phyloP scores from a whole-genome alignment of 1,284 basidiomycete species.

The Pseudozyma tsukubaensis region DNA sequence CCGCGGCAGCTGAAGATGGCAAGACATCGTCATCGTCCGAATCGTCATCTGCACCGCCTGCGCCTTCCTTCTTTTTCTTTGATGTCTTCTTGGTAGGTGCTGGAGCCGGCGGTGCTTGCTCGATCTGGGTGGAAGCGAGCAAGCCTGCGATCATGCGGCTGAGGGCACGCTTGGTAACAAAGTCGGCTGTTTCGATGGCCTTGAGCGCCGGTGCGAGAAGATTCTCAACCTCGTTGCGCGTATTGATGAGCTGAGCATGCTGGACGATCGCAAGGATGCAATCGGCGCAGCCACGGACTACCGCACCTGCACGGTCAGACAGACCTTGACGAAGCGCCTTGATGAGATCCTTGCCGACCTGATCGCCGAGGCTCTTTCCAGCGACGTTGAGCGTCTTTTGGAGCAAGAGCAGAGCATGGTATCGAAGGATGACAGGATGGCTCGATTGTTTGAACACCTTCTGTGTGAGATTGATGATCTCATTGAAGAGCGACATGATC shows the following conservation, averaged over 20 bases:
- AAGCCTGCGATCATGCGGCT: slow-evolving; percentile 84
- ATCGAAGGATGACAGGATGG: slow-evolving; percentile 78
- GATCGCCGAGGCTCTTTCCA: slow-evolving; percentile 84
- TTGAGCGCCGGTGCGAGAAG: slow-evolving; percentile 79
- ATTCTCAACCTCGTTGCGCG: slow-evolving; percentile 79
- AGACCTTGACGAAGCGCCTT: slow-evolving; percentile 84
- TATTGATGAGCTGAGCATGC: slow-evolving; percentile 65
- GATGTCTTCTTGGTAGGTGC: slow-evolving; percentile 69
- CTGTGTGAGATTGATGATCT: slow-evolving; percentile 72
- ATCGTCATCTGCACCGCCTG: slow-evolving; percentile 60
- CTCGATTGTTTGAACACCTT: slow-evolving; percentile 43
- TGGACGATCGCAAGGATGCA: slow-evolving; percentile 67
- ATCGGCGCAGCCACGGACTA: slow-evolving; percentile 86
- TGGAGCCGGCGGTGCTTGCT: slow-evolving; percentile 71
- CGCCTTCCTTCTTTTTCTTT: slow-evolving; percentile 72
- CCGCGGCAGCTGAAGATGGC: slow-evolving; percentile 66
- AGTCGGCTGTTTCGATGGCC: slow-evolving; percentile 81
- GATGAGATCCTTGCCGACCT: slow-evolving; percentile 81
- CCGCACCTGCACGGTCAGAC: slow-evolving; percentile 83
- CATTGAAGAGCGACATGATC: slow-evolving; percentile 94
- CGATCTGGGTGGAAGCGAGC: slow-evolving; percentile 84
- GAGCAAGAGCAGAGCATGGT: slow-evolving; percentile 81
- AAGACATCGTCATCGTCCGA: slow-evolving; percentile 72
- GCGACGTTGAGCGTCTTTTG: slow-evolving; percentile 81
- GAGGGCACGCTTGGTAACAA: slow-evolving; percentile 82